Percentiles rank a stretch among this genome's conserved stretches.
Evolutionary conservation across 306 rosid species (phyloP).

Genomic region (Medicago arabica): DNA sequence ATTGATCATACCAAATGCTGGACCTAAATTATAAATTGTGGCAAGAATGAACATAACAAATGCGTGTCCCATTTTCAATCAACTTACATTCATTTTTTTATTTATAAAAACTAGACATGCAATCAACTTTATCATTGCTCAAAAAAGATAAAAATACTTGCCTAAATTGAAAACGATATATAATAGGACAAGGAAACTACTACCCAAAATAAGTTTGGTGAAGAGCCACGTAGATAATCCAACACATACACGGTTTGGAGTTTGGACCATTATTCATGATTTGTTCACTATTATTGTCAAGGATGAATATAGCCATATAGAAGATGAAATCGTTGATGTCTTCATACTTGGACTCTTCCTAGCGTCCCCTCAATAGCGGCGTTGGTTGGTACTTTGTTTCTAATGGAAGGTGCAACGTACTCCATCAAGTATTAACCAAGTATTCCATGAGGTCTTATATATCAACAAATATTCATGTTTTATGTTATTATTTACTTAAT

Average conservation of each 20-base stretch:
- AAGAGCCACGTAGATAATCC: conserved; percentile 9
- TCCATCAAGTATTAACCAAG: not conserved
- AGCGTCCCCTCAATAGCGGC: not conserved
- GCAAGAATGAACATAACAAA: too few relatives aligned
- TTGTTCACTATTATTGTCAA: conserved; percentile 14
- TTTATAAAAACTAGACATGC: too few relatives aligned
- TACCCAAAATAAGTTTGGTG: not conserved
- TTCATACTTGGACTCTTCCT: not conserved
- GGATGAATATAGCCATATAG: not conserved
- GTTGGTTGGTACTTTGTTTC: not conserved
- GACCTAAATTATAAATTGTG: not conserved
- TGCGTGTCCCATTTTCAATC: too few relatives aligned
- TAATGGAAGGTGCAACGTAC: not conserved
- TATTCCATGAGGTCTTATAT: not conserved
- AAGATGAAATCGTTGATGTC: not conserved
- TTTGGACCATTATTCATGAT: not conserved
- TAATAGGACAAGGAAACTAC: not conserved
- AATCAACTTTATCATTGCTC: too few relatives aligned
- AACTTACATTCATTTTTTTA: too few relatives aligned
- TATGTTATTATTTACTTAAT: too few relatives aligned
- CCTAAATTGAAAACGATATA: not conserved
- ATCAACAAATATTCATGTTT: not conserved
- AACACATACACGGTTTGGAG: not conserved
- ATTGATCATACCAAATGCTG: not conserved
- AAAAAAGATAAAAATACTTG: not conserved